Evolutionary conservation across 2,329 filamentous ascomycete genomes (phyloP).

Genomic region (Ascocoryne sarcoides): DNA sequence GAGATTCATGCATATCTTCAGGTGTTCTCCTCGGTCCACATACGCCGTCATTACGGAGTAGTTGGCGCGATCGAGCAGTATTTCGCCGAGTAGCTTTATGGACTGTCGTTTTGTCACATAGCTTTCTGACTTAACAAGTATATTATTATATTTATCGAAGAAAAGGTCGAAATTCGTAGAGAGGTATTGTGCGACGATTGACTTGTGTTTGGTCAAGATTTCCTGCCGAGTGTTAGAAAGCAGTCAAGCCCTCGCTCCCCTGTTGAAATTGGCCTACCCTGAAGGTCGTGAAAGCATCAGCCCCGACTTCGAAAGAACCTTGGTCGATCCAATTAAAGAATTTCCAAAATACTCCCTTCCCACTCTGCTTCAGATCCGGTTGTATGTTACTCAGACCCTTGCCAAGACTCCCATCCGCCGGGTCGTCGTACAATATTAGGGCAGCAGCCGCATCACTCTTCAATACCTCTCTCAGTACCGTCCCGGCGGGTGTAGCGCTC

Average conservation of each 20-base stretch:
- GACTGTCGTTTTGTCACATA: slow-evolving; percentile 98
- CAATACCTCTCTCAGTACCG: slow-evolving; percentile 75
- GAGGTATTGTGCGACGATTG: slow-evolving; percentile 79
- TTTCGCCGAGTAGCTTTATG: slow-evolving; percentile 93
- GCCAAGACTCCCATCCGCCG: slow-evolving; percentile 53
- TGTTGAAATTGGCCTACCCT: slow-evolving; percentile 48
- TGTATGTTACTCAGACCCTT: slow-evolving; percentile 72
- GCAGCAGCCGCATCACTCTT: slow-evolving; percentile 89
- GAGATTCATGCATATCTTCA: slow-evolving; percentile 98
- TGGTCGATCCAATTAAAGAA: slow-evolving; percentile 98
- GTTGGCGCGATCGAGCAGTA: slow-evolving; percentile 88
- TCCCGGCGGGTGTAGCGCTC: slow-evolving; percentile 84
- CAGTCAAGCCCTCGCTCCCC: neutral
- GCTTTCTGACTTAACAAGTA: slow-evolving; percentile 82
- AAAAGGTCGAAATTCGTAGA: slow-evolving; percentile 87
- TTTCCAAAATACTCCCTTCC: slow-evolving; percentile 85
- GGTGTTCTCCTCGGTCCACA: slow-evolving; percentile 87
- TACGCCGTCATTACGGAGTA: slow-evolving; percentile 98
- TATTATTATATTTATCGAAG: slow-evolving; percentile 82
- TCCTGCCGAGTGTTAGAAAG: slow-evolving; percentile 49
- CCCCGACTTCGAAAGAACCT: slow-evolving; percentile 91
- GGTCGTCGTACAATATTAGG: slow-evolving; percentile 88
- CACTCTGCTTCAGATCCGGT: slow-evolving; percentile 64
- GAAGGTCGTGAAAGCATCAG: slow-evolving; percentile 96
- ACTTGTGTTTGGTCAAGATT: slow-evolving; percentile 88